A percentile compares a stretch with the other conserved stretches of the same genome.
These are phyloP conservation scores for Blastocystis sp. DNA, from an alignment of 352 stramenopile species.

Conservation along the genomic window DNA sequence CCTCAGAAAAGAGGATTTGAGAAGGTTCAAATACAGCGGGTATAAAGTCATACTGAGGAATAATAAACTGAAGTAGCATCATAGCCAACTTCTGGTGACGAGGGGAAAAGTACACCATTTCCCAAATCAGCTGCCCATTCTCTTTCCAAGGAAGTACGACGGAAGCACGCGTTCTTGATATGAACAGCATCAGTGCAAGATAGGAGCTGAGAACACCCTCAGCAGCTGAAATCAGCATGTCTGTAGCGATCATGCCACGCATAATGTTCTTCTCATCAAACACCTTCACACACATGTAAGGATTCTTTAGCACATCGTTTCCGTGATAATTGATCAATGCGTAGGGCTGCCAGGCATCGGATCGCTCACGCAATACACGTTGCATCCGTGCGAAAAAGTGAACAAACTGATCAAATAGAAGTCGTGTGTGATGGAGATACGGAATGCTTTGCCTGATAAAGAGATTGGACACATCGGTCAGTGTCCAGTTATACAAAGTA, in stretches of 20 bases:
- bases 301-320: neutral
- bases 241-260: slow-evolving; percentile 11
- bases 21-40: neutral
- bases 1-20: neutral
- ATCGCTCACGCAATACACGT: slow-evolving; percentile 15
- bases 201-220: slow-evolving; percentile 23
- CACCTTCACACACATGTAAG: neutral
- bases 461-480: slow-evolving; percentile 24
- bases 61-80: slow-evolving; percentile 45
- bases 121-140: neutral
- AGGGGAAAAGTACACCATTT: slow-evolving; percentile 25
- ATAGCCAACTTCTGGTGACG: slow-evolving; percentile 37
- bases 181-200: slow-evolving; percentile 29
- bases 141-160: neutral
- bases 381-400: neutral
- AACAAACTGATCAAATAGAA: neutral
- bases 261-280: slow-evolving; percentile 60
- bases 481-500: slow-evolving; percentile 24
- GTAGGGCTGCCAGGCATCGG: slow-evolving; percentile 31
- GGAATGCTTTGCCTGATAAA: neutral
- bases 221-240: slow-evolving; percentile 52
- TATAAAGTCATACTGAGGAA: neutral
- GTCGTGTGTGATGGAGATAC: neutral
- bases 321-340: slow-evolving; percentile 16
- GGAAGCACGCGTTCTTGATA: neutral